Percentiles rank a stretch among this genome's conserved stretches.
Conservation (phyloP, 306 rosid species). For the Bauhinia variegata region DNA sequence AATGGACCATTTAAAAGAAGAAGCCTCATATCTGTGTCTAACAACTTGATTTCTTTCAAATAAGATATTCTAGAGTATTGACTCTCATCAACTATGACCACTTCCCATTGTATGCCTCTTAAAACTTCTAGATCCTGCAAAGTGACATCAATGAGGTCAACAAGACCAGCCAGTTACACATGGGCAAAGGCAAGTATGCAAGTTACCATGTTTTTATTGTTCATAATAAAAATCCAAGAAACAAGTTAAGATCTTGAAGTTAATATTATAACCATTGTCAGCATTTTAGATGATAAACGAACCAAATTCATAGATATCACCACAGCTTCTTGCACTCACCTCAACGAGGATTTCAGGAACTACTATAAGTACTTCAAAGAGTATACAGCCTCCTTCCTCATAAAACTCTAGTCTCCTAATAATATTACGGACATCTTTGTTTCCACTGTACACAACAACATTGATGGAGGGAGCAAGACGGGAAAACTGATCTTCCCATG, state of each 20-base stretch:
- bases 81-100: constrained; percentile 58
- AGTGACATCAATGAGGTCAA: constrained; percentile 3
- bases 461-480: constrained; percentile 51
- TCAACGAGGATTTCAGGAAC: constrained; percentile 50
- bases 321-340: constrained; percentile 47
- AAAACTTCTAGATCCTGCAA: constrained; percentile 65
- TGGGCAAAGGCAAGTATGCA: not conserved
- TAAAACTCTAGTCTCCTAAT: constrained; percentile 60
- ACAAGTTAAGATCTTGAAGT: not conserved
- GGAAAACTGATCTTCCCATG: constrained; percentile 60
- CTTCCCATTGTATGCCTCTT: constrained; percentile 57
- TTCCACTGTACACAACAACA: constrained; percentile 61
- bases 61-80: constrained; percentile 48
- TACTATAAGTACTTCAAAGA: constrained; percentile 62
- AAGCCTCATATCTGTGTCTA: constrained; percentile 52
- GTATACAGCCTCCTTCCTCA: constrained; percentile 39
- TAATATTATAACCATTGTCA: not conserved
- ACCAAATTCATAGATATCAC: not conserved
- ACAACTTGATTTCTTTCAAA: constrained; percentile 46
- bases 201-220: not conserved
- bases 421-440: constrained; percentile 49
- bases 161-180: not conserved
- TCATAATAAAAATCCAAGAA: not conserved
- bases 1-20: constrained; percentile 51
- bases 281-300: too few species aligned